phyloP scores from a whole-genome alignment of 257 asterid species.

The Asclepias syriaca region DNA sequence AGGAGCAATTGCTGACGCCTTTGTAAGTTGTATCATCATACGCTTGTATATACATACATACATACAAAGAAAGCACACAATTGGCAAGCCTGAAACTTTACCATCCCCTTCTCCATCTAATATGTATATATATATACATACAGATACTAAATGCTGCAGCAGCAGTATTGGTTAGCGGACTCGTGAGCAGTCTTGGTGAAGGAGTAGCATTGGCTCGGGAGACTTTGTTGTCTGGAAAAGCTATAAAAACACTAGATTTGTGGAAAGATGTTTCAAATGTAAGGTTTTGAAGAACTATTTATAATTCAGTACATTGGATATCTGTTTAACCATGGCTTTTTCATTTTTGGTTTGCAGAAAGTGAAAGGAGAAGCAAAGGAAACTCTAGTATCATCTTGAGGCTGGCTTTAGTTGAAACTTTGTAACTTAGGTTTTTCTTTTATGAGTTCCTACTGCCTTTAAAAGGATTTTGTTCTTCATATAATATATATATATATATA shows the following conservation, averaged over 20 bases:
- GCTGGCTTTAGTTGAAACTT: too few species aligned
- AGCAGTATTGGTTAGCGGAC: slow-evolving; percentile 77
- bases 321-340: background rate
- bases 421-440: background rate
- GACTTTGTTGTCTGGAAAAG: slow-evolving; percentile 67
- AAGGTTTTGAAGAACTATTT: slow-evolving; percentile 25
- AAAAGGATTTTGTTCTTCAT: background rate
- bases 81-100: background rate
- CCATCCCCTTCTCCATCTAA: background rate
- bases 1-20: slow-evolving; percentile 78
- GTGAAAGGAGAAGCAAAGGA: slow-evolving; percentile 24
- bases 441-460: background rate
- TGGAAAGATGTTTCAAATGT: slow-evolving; percentile 72
- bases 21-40: slow-evolving; percentile 36
- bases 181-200: slow-evolving; percentile 46
- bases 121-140: too few species aligned
- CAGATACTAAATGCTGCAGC: slow-evolving; percentile 93
- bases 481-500: too few species aligned
- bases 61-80: background rate
- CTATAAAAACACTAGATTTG: slow-evolving; percentile 56
- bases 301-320: too few species aligned
- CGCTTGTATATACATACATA: background rate
- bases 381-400: slow-evolving; percentile 16
- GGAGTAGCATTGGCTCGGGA: slow-evolving; percentile 72
- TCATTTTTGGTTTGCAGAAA: slow-evolving; percentile 30